Conservation (phyloP, 176 grass and related monocot species). For the Musa troglodytarum region DNA sequence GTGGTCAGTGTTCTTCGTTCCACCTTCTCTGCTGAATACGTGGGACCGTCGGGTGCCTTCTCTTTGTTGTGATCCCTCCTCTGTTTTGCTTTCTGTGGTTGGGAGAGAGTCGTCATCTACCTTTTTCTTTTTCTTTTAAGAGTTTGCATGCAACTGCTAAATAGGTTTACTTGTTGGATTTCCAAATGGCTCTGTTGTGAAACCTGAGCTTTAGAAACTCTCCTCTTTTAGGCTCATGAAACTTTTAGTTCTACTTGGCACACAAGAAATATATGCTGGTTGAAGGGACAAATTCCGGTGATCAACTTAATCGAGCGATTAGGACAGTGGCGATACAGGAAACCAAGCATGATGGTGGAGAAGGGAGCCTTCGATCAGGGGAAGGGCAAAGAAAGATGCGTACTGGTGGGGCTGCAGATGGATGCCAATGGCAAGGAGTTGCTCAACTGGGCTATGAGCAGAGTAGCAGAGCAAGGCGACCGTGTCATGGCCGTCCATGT, state of each 20-base stretch:
- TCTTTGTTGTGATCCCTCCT: background rate
- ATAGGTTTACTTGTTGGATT: background rate
- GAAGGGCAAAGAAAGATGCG: conserved; percentile 45
- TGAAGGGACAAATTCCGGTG: background rate
- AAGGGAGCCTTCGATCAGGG: background rate
- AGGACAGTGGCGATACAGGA: too few species aligned
- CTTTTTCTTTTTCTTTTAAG: background rate
- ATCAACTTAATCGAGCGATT: background rate
- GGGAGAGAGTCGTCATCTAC: background rate
- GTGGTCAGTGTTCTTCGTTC: background rate
- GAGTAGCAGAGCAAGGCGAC: conserved; percentile 50
- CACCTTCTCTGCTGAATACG: too few species aligned
- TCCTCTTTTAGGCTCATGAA: background rate
- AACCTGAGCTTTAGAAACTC: background rate
- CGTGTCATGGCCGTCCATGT: conserved; percentile 78
- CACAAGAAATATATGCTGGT: too few species aligned
- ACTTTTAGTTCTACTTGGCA: too few species aligned
- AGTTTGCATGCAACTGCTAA: too few species aligned
- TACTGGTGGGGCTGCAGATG: conserved; percentile 73
- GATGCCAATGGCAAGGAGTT: conserved; percentile 68
- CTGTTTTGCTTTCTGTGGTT: conserved; percentile 20
- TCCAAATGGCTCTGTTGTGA: background rate
- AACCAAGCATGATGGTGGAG: conserved; percentile 27
- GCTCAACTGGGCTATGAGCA: conserved; percentile 49
- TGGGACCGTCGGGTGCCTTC: background rate